Evolutionary conservation across 2,329 filamentous ascomycete genomes (phyloP).

Genomic region (Fusarium tuaranense): DNA sequence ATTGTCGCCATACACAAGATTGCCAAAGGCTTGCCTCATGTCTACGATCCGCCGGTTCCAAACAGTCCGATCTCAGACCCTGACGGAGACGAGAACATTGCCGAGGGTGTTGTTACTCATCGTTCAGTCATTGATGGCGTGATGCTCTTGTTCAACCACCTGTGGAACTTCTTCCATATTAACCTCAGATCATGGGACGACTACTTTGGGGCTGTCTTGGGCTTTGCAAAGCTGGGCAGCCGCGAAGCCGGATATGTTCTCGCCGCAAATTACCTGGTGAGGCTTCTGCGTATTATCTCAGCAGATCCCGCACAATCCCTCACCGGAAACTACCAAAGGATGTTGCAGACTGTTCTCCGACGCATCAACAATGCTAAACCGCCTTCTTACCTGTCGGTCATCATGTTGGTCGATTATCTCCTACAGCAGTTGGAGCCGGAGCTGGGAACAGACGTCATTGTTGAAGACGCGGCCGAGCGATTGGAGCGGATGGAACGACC

Average conservation of each 20-base stretch:
- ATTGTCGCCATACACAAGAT: slow-evolving; percentile 65
- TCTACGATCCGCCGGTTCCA: slow-evolving; percentile 54
- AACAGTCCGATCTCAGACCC: slow-evolving; percentile 39
- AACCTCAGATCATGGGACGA: slow-evolving; percentile 79
- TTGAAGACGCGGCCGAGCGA: slow-evolving; percentile 55
- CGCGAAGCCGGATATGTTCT: slow-evolving; percentile 70
- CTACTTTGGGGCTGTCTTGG: slow-evolving; percentile 77
- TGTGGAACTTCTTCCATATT: slow-evolving; percentile 74
- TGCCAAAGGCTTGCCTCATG: slow-evolving; percentile 57
- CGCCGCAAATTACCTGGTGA: slow-evolving; percentile 69
- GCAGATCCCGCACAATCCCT: slow-evolving; percentile 67
- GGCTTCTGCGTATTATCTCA: slow-evolving; percentile 69
- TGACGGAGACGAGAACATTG: slow-evolving; percentile 44
- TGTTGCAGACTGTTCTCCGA: slow-evolving; percentile 65
- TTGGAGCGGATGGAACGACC: slow-evolving; percentile 48
- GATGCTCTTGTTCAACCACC: slow-evolving; percentile 62
- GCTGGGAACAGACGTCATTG: slow-evolving; percentile 50
- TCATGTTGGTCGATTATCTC: slow-evolving; percentile 61
- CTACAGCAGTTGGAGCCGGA: slow-evolving; percentile 57
- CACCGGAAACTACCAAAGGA: slow-evolving; percentile 65
- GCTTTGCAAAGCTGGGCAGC: slow-evolving; percentile 72
- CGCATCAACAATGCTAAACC: slow-evolving; percentile 61
- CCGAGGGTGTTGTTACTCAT: slow-evolving; percentile 5
- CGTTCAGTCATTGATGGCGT: slow-evolving; percentile 51
- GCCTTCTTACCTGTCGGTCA: slow-evolving; percentile 65